These are phyloP conservation scores for Aspergillus sp. DNA, from an alignment of 2,329 filamentous ascomycete genomes.

Conservation along the genomic window DNA sequence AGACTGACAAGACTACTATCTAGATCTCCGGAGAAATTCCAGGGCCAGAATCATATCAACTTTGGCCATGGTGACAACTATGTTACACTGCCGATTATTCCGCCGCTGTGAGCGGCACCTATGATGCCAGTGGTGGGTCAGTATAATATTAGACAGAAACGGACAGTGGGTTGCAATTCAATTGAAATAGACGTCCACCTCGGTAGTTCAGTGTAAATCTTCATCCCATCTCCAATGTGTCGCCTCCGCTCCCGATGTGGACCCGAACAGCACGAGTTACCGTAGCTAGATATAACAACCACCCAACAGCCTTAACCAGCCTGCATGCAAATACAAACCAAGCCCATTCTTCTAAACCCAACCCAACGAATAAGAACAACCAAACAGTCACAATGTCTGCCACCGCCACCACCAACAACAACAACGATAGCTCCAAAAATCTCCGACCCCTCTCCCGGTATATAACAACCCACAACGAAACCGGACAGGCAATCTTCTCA, in stretches of 20 bases:
- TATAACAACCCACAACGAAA: conserved; percentile 35
- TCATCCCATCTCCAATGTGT: neutral
- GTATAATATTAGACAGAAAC: neutral
- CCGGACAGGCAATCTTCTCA: conserved; percentile 38
- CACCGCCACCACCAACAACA: conserved; percentile 25
- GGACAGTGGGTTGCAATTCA: neutral
- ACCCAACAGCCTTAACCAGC: neutral
- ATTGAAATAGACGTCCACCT: neutral
- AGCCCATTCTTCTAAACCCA: neutral
- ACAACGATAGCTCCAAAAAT: neutral
- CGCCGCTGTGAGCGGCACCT: conserved; percentile 16
- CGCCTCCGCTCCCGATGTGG: conserved; percentile 19
- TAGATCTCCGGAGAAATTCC: conserved; percentile 46
- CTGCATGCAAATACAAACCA: neutral
- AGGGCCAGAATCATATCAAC: conserved; percentile 50
- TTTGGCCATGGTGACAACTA: conserved; percentile 51
- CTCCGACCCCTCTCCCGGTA: conserved; percentile 34
- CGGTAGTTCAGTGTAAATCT: neutral
- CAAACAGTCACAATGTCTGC: conserved; percentile 12
- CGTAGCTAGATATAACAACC: neutral
- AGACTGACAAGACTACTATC: neutral
- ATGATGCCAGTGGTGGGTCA: too few species aligned
- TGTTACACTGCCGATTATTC: conserved; percentile 51
- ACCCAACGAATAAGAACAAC: neutral
- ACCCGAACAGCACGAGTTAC: conserved; percentile 17